These are phyloP conservation scores for Suillus plorans DNA, from an alignment of 768 basidiomycete genomes.

Conservation along the genomic window DNA sequence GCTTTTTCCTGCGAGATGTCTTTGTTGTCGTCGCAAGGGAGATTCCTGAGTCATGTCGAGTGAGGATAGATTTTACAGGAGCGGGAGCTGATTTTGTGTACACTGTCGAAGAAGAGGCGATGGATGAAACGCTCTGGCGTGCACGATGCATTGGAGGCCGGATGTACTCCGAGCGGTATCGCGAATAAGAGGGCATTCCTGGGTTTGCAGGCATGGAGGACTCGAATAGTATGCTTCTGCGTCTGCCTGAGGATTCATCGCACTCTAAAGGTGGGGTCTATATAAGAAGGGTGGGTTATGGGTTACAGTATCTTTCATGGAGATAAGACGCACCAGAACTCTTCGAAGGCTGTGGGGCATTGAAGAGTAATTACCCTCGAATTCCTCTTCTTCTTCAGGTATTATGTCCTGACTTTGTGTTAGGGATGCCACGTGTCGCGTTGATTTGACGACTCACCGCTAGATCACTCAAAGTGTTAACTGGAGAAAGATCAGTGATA, in stretches of 20 bases:
- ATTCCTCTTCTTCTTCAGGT: slow-evolving; percentile 28
- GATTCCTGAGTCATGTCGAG: slow-evolving; percentile 49
- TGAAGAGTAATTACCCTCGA: slow-evolving; percentile 16
- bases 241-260: slow-evolving; percentile 15
- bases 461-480: slow-evolving; percentile 23
- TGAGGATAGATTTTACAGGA: slow-evolving; percentile 59
- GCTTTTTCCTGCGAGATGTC: slow-evolving; percentile 27
- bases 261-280: slow-evolving; percentile 24
- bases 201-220: slow-evolving; percentile 7
- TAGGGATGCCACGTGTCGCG: slow-evolving; percentile 19
- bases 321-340: slow-evolving; percentile 24
- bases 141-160: slow-evolving; percentile 25
- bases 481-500: slow-evolving; percentile 22
- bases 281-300: neutral
- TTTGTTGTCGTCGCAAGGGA: slow-evolving; percentile 38
- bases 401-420: slow-evolving; percentile 28
- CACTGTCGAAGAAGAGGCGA: slow-evolving; percentile 31
- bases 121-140: slow-evolving; percentile 40
- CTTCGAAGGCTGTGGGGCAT: slow-evolving; percentile 32
- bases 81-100: slow-evolving; percentile 26
- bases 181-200: slow-evolving; percentile 10
- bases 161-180: slow-evolving; percentile 20
- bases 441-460: slow-evolving; percentile 24
- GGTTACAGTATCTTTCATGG: neutral
- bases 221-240: slow-evolving; percentile 31